A percentile compares a stretch with the other conserved stretches of the same genome.
Conservation (phyloP, 371 early-diverging fungal species). For the Saksenaea vasiformis region DNA sequence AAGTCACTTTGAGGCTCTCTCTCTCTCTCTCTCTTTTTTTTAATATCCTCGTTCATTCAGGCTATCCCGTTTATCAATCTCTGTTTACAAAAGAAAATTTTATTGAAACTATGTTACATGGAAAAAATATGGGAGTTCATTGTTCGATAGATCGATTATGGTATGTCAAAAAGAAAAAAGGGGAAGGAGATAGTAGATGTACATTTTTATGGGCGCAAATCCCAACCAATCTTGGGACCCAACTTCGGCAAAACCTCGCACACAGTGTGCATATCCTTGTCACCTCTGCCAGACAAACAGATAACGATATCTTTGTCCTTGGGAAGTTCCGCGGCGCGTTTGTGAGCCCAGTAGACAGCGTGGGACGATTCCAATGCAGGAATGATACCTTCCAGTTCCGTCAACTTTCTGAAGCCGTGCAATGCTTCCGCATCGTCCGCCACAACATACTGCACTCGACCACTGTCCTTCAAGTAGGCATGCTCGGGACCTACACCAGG, state of each 20-base stretch:
- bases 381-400: conserved; percentile 92
- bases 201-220: conserved; percentile 64
- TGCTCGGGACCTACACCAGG: conserved; percentile 98
- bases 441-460: conserved; percentile 84
- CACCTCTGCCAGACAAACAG: conserved; percentile 94
- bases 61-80: no score
- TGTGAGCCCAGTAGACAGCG: conserved; percentile 83
- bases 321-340: conserved; percentile 76
- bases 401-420: conserved; percentile 84
- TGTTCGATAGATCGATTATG: background rate
- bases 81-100: no score
- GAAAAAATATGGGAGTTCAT: no score
- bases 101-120: no score
- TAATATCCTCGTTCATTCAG: no score
- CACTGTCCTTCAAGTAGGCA: conserved; percentile 85
- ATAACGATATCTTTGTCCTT: conserved; percentile 85
- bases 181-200: background rate
- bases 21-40: no score
- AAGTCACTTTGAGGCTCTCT: no score
- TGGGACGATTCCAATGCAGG: conserved; percentile 96
- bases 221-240: conserved; percentile 95
- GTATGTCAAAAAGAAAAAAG: background rate
- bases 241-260: conserved; percentile 88
- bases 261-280: conserved; percentile 96
- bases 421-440: conserved; percentile 88